A percentile compares a stretch with the other conserved stretches of the same genome.
Evolutionary conservation across 2,329 filamentous ascomycete species (phyloP).

Genomic region (Aspergillus jensenii): DNA sequence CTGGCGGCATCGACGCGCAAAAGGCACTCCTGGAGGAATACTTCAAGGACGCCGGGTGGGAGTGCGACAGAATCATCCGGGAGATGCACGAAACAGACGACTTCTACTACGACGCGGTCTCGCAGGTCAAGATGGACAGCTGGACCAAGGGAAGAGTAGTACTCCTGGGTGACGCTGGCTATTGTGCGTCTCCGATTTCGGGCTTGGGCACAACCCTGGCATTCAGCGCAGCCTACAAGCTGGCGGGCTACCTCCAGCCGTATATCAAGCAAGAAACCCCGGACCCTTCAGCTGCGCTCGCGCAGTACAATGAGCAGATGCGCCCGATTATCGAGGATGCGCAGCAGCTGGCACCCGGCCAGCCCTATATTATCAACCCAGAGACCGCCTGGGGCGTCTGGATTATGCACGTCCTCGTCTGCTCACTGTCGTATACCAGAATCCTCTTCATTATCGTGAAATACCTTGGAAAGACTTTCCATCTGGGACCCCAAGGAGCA

Average conservation of each 20-base stretch:
- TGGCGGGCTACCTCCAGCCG: conserved; percentile 46
- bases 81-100: conserved; percentile 42
- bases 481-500: not conserved
- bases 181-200: conserved; percentile 34
- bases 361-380: not conserved
- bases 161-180: conserved; percentile 44
- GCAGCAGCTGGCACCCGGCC: not conserved
- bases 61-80: conserved; percentile 35
- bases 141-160: conserved; percentile 37
- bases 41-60: conserved; percentile 41
- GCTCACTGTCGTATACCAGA: not conserved
- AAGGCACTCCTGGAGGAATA: conserved; percentile 28
- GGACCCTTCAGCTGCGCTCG: not conserved
- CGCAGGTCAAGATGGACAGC: conserved; percentile 34
- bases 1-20: conserved; percentile 17
- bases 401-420: not conserved
- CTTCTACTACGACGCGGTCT: conserved; percentile 45
- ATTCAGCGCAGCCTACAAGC: conserved; percentile 51
- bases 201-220: conserved; percentile 38
- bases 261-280: not conserved
- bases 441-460: not conserved
- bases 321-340: not conserved
- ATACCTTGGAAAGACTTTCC: not conserved
- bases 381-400: not conserved
- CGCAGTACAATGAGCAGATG: not conserved